Evolutionary conservation across 257 asterid genomes (phyloP), one percentile per base, ranked within the genome.

Genomic region (Nicotiana benthamiana): DNA sequence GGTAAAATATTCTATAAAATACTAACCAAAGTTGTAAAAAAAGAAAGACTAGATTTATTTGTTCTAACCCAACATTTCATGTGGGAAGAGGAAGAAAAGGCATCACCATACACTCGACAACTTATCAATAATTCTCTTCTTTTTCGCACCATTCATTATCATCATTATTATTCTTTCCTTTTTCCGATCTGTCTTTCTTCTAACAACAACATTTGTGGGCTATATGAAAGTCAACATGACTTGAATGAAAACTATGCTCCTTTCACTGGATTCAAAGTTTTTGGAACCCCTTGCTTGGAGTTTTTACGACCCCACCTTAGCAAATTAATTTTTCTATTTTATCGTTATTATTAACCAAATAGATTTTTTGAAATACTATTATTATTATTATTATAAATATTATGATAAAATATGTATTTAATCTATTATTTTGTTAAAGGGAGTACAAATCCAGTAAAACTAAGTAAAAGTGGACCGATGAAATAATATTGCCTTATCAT

Each of bases 121-220:
- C 16, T 24, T 72, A 72, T 46, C 40, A 72, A 72, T 72, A 72
- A 72, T 72, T 72, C 78, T 46, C 77, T 70, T 46, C 10, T 56
- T 72, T 72, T 46, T 72, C 59, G 51, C 78, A 72, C 78, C 78
- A 46, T 72, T 15, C 78, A 46, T 72, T 48, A 70, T 70, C 77
- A 12, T 68, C 48, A 67, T n/a, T 16, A 36, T 74, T 74, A 74
- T 74, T 74, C 78, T 7, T 46, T 74, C 78, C 7, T 74, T 72
- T 64, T 74, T 8, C 40, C 24, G 40, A 22, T 15, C 6, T 68
- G 57, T 40, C 32, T 40, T 68, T 40, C 78, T 72, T 72, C 60
- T 13, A 43, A 46, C 32, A 22, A 22, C 60, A 74, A 46, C 40
- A 74, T 48, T 72, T 48, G 78, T 48, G 78, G 78, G 78, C 78